Evolutionary conservation across 2,329 filamentous ascomycete genomes (phyloP).

Genomic region (Eutypella sp.): DNA sequence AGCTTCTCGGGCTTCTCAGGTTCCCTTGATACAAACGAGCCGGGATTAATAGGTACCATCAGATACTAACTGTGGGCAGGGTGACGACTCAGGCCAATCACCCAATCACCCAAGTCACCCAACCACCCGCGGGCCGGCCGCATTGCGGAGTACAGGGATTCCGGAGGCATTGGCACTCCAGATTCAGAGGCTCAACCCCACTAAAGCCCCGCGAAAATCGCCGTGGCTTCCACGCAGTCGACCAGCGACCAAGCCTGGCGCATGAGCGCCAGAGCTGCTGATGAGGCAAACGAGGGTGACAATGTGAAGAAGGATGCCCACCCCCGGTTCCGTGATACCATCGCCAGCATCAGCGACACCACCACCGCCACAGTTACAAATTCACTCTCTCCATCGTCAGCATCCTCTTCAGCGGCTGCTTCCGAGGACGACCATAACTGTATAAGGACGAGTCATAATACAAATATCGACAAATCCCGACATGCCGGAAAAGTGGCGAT

Average conservation of each 20-base stretch:
- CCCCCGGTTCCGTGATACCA: not conserved
- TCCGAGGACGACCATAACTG: slow-evolving; percentile 5
- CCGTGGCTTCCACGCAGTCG: slow-evolving; percentile 22
- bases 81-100: slow-evolving; percentile 9
- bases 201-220: slow-evolving; percentile 29
- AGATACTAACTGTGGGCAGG: no score
- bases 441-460: slow-evolving; percentile 5
- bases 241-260: slow-evolving; percentile 21
- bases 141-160: slow-evolving; percentile 7
- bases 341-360: not conserved
- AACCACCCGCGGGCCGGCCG: slow-evolving; percentile 2
- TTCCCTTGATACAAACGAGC: no score
- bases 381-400: not conserved
- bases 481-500: slow-evolving; percentile 7
- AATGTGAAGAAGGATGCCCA: not conserved
- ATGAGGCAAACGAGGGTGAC: slow-evolving; percentile 11
- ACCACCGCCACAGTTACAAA: not conserved
- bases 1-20: no score
- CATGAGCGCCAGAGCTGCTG: slow-evolving; percentile 25
- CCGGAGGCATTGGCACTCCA: slow-evolving; percentile 12
- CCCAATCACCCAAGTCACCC: not conserved
- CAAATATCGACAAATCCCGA: slow-evolving; percentile 6
- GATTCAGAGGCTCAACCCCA: slow-evolving; percentile 19
- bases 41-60: no score
- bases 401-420: slow-evolving; percentile 1